Conservation (phyloP, 2,329 filamentous ascomycete species). For the Didymosphaeria variabile region DNA sequence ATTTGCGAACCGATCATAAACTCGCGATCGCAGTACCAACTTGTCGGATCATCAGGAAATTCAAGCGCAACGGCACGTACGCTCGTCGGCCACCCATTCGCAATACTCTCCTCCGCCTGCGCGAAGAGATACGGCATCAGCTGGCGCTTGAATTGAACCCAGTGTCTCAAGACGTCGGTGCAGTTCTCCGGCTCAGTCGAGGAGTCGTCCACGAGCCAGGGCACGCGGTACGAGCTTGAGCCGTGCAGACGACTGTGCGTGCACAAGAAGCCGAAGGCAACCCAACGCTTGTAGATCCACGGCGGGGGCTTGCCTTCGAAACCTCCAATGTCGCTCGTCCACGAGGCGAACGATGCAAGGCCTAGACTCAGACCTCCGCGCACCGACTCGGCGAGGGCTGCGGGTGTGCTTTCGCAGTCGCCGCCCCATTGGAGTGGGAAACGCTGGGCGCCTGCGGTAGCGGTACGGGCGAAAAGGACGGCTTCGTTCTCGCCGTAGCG, state of each 20-base stretch:
- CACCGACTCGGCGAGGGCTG: slow-evolving; percentile 76
- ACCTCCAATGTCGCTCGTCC: slow-evolving; percentile 75
- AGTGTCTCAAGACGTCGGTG: slow-evolving; percentile 64
- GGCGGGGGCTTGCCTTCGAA: slow-evolving; percentile 74
- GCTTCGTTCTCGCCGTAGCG: slow-evolving; percentile 61
- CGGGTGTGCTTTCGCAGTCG: slow-evolving; percentile 77
- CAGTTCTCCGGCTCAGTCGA: slow-evolving; percentile 58
- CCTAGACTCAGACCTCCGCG: slow-evolving; percentile 72
- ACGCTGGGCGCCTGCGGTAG: slow-evolving; percentile 72
- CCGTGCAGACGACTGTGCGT: slow-evolving; percentile 76
- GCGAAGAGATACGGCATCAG: slow-evolving; percentile 68
- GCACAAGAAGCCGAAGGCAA: slow-evolving; percentile 77
- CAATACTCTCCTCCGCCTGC: slow-evolving; percentile 60
- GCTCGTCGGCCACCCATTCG: slow-evolving; percentile 66
- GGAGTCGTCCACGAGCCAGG: slow-evolving; percentile 75
- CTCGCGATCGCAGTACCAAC: slow-evolving; percentile 73
- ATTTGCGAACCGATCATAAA: slow-evolving; percentile 76
- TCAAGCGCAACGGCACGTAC: slow-evolving; percentile 73
- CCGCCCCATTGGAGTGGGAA: slow-evolving; percentile 75
- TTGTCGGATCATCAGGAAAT: slow-evolving; percentile 74
- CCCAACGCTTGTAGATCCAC: slow-evolving; percentile 80
- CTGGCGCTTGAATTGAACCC: slow-evolving; percentile 62
- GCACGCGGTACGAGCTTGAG: slow-evolving; percentile 75
- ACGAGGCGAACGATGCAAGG: slow-evolving; percentile 72
- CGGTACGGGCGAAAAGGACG: slow-evolving; percentile 73